Evolutionary conservation across 345 rosid species (phyloP).

Genomic region (Gossypium longicalyx): DNA sequence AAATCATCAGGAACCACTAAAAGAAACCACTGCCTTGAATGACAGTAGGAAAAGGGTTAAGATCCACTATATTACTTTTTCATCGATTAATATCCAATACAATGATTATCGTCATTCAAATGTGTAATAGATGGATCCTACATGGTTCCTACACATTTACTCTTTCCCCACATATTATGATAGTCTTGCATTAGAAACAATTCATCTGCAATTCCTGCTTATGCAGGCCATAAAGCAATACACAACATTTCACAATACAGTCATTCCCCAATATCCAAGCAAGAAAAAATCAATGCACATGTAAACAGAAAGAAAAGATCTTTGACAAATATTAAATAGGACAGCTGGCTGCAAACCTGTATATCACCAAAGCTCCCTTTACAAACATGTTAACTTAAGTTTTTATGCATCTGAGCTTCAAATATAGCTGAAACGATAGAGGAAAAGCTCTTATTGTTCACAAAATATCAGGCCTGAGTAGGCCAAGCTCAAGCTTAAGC

Average conservation of each 20-base stretch:
- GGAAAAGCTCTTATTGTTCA: background rate
- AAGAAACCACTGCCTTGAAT: background rate
- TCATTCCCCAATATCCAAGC: background rate
- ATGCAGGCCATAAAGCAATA: background rate
- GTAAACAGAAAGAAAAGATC: background rate
- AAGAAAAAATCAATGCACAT: background rate
- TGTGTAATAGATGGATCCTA: too few relatives aligned
- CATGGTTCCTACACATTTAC: too few relatives aligned
- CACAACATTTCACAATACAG: background rate
- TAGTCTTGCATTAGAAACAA: background rate
- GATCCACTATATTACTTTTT: too few relatives aligned
- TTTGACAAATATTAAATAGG: background rate
- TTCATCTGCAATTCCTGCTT: background rate
- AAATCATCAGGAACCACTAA: background rate
- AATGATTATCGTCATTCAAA: too few relatives aligned
- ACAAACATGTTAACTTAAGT: background rate
- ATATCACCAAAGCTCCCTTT: background rate
- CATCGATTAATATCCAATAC: too few relatives aligned
- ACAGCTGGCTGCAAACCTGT: background rate
- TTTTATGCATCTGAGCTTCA: background rate
- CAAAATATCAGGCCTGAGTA: background rate
- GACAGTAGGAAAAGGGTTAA: background rate
- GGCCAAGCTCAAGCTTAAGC: too few relatives aligned
- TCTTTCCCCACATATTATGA: too few relatives aligned
- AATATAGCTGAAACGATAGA: background rate